A percentile compares a stretch with the other conserved stretches of the same genome.
These are phyloP conservation scores for Trypanosoma cruzi DNA, from an alignment of 208 protist genomes.

Conservation along the genomic window DNA sequence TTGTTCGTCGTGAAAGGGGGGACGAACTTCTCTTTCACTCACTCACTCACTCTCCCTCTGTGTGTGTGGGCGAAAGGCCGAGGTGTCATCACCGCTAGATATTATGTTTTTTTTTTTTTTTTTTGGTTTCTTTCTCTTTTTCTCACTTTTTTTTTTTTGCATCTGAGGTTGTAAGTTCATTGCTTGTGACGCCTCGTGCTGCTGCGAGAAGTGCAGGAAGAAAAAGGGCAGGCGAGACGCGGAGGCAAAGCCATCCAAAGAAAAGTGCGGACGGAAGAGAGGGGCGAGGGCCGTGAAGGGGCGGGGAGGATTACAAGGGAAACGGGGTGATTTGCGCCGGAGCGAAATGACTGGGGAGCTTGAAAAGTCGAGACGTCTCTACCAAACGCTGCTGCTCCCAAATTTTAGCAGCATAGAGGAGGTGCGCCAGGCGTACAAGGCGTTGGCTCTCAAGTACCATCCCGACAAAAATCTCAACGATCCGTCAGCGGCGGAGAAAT, in stretches of 20 bases:
- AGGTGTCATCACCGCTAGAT: too few species aligned
- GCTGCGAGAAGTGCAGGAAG: too few species aligned
- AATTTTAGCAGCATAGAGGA: conserved; percentile 84
- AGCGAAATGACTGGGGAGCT: conserved; percentile 21
- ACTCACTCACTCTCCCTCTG: too few species aligned
- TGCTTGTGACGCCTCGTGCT: too few species aligned
- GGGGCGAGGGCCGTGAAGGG: not conserved
- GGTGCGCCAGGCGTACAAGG: conserved; percentile 94
- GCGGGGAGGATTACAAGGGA: not conserved
- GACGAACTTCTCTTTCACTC: too few species aligned
- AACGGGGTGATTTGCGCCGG: not conserved
- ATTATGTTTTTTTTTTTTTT: conserved; percentile 11
- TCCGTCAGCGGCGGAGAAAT: conserved; percentile 78
- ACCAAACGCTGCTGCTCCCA: conserved; percentile 85
- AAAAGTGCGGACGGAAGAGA: not conserved
- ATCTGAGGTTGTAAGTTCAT: too few species aligned
- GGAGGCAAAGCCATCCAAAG: not conserved
- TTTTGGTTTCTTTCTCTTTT: conserved; percentile 12
- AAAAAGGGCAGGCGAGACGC: not conserved
- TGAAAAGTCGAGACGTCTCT: conserved; percentile 50
- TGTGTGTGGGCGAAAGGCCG: too few species aligned
- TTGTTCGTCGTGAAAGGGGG: too few species aligned
- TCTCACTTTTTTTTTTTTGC: conserved; percentile 3
- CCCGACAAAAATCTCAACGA: conserved; percentile 95
- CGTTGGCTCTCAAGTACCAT: conserved; percentile 95